Conservation (phyloP, 2,329 filamentous ascomycete species). For the Diaporthe australafricana region DNA sequence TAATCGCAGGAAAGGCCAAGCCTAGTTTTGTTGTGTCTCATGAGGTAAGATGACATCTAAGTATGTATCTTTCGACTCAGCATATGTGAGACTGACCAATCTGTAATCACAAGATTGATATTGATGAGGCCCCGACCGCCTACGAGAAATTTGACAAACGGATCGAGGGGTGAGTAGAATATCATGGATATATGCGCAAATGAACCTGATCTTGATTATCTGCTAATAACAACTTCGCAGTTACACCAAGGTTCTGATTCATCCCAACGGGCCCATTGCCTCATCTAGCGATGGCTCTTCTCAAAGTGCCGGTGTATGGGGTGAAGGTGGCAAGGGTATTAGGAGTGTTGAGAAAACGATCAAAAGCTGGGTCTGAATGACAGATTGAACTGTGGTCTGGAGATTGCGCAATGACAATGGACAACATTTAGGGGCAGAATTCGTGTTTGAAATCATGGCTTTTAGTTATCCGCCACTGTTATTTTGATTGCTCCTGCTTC, state of each 20-base stretch:
- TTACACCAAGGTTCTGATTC: constrained; percentile 74
- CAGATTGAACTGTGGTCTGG: background rate
- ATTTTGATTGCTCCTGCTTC: no score
- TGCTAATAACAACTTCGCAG: background rate
- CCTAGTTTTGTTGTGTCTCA: constrained; percentile 76
- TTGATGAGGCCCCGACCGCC: constrained; percentile 70
- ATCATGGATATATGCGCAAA: no score
- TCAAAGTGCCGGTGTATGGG: background rate
- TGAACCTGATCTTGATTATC: background rate
- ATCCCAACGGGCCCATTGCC: constrained; percentile 64
- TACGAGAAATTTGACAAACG: constrained; percentile 76
- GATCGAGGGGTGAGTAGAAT: constrained; percentile 63
- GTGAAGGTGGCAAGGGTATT: background rate
- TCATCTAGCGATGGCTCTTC: background rate
- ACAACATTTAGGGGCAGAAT: no score
- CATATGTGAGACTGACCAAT: background rate
- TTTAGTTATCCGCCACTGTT: background rate
- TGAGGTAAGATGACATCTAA: constrained; percentile 48
- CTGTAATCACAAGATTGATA: constrained; percentile 52
- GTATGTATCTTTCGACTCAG: background rate
- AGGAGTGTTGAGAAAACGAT: constrained; percentile 8
- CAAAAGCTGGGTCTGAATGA: constrained; percentile 9
- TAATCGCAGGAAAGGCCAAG: constrained; percentile 72
- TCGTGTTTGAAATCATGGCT: background rate
- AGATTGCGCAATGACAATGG: no score